Evolutionary conservation across 1,139 yeast genomes (phyloP).

Genomic region (Diutina catenulata): DNA sequence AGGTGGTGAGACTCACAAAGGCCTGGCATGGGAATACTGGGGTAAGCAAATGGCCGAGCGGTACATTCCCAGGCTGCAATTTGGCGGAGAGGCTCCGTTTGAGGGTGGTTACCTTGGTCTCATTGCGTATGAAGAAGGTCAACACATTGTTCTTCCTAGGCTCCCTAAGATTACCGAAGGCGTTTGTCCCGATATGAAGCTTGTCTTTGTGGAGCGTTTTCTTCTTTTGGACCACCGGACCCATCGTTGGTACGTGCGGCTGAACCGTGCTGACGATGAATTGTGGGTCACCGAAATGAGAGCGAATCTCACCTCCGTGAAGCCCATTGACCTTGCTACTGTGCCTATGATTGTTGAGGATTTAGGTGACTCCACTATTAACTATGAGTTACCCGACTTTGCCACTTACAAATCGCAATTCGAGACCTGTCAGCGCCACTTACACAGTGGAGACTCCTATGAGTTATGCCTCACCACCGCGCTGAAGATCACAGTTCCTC

Average conservation of each 20-base stretch:
- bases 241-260: conserved; percentile 41
- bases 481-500: conserved; percentile 46
- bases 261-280: conserved; percentile 26
- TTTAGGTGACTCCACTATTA: conserved; percentile 15
- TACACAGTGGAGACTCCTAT: conserved; percentile 82
- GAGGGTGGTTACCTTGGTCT: conserved; percentile 84
- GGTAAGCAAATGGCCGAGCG: not conserved
- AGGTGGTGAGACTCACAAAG: not conserved
- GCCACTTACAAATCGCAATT: conserved; percentile 46
- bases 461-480: conserved; percentile 85
- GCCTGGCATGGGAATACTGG: conserved; percentile 2
- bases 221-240: conserved; percentile 42
- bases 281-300: conserved; percentile 11
- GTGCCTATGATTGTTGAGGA: conserved; percentile 20
- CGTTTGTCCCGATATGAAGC: conserved; percentile 56
- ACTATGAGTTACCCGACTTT: conserved; percentile 42
- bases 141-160: conserved; percentile 24
- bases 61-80: too few relatives aligned
- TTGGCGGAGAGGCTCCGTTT: too few relatives aligned
- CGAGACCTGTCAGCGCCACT: conserved; percentile 50
- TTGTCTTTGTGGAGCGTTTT: conserved; percentile 60
- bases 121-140: conserved; percentile 79
- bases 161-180: conserved; percentile 19
- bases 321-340: conserved; percentile 10
- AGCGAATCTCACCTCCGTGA: conserved; percentile 8